Conservation (phyloP, 1,139 yeast species). For the Pneumocystis jirovecii region DNA sequence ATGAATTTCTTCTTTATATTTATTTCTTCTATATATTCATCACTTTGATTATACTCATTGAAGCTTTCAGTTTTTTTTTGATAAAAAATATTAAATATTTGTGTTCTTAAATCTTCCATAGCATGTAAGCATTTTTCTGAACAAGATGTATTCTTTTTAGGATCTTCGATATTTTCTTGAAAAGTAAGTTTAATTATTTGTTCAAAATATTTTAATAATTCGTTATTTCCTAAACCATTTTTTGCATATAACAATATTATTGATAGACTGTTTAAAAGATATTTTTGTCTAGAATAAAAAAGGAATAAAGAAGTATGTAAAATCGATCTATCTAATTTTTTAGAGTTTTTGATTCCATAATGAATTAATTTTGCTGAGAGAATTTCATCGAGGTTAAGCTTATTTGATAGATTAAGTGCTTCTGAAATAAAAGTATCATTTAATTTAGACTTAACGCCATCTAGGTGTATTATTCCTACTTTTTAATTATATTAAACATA, state of each 20-base stretch:
- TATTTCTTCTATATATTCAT: slow-evolving; percentile 40
- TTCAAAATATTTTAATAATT: neutral
- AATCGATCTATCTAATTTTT: slow-evolving; percentile 5
- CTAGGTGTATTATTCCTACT: slow-evolving; percentile 2
- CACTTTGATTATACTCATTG: slow-evolving; percentile 34
- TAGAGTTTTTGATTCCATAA: slow-evolving; percentile 4
- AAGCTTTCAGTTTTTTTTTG: slow-evolving; percentile 52
- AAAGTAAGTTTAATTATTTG: neutral
- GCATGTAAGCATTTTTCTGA: slow-evolving; percentile 22
- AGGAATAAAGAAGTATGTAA: slow-evolving; percentile 5
- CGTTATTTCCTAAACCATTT: neutral
- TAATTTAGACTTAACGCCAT: neutral
- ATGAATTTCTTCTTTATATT: slow-evolving; percentile 48
- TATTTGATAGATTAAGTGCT: slow-evolving; percentile 3
- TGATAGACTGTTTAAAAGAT: slow-evolving; percentile 4
- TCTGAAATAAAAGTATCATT: slow-evolving; percentile 9
- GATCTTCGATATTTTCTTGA: slow-evolving; percentile 3
- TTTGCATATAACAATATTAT: slow-evolving; percentile 1
- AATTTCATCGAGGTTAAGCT: slow-evolving; percentile 6
- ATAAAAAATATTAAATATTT: slow-evolving; percentile 43
- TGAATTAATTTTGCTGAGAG: slow-evolving; percentile 6
- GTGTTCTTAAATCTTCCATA: slow-evolving; percentile 42
- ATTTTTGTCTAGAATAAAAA: neutral
- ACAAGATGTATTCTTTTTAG: neutral
- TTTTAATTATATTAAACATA: neutral